These are phyloP conservation scores for Coemansia asiatica DNA, from an alignment of 192 early-diverging fungal genomes.

Conservation along the genomic window DNA sequence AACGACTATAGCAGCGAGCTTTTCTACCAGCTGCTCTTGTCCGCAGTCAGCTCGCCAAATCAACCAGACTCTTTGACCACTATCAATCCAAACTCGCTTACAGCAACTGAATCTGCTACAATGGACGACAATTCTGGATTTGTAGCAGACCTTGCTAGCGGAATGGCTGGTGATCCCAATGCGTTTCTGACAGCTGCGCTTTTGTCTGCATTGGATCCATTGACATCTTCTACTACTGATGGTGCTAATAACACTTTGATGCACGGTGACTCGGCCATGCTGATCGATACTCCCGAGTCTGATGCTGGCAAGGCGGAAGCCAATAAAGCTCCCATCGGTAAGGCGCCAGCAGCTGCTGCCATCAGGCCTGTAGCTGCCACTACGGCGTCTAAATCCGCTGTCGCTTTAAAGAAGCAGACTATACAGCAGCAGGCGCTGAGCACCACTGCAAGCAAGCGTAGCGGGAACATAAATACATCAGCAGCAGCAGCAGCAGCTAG, in stretches of 20 bases:
- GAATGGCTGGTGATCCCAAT: conserved; percentile 5
- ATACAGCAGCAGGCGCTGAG: conserved; percentile 33
- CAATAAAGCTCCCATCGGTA: neutral
- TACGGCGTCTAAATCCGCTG: neutral
- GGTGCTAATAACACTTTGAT: conserved; percentile 2
- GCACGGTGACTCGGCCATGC: conserved; percentile 22
- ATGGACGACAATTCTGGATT: conserved; percentile 9
- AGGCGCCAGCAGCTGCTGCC: neutral
- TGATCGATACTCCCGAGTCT: conserved; percentile 21
- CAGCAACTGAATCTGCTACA: neutral
- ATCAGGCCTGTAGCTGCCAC: neutral
- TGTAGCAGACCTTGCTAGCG: neutral
- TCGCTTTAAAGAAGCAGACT: conserved; percentile 12
- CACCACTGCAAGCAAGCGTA: conserved; percentile 13
- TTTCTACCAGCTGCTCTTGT: conserved; percentile 38
- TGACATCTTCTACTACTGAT: conserved; percentile 1
- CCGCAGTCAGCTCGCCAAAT: conserved; percentile 10
- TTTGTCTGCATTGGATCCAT: conserved; percentile 22
- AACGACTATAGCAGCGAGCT: conserved; percentile 25
- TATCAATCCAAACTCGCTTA: conserved; percentile 38
- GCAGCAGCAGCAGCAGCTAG: neutral
- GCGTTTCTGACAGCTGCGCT: conserved; percentile 23
- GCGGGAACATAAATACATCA: neutral
- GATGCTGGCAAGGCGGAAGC: neutral
- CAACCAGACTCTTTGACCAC: conserved; percentile 10